Percentiles rank a stretch among this genome's conserved stretches.
phyloP scores from a whole-genome alignment of 1,139 yeast species.

The Sugiyamaella xylanicola region DNA sequence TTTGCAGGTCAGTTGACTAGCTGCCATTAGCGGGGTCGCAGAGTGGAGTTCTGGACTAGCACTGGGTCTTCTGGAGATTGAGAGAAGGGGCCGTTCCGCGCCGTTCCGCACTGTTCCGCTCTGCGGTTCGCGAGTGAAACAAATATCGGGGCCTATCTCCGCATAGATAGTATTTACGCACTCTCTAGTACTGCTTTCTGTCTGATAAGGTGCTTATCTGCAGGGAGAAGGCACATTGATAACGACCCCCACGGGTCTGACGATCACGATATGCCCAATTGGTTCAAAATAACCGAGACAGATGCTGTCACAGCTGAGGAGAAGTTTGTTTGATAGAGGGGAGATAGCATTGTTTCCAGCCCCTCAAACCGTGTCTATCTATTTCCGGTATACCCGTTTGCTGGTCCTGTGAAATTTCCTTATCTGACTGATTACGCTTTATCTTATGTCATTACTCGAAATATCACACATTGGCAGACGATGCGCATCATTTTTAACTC shows the following conservation, averaged over 20 bases:
- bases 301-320: not conserved
- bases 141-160: not conserved
- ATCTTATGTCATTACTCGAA: too few relatives aligned
- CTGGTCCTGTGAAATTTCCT: not conserved
- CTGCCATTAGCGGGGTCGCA: too few relatives aligned
- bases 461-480: too few relatives aligned
- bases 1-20: too few relatives aligned
- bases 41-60: too few relatives aligned
- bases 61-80: too few relatives aligned
- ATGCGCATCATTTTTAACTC: too few relatives aligned
- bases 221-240: not conserved
- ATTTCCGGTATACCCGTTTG: not conserved
- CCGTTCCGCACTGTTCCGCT: not conserved
- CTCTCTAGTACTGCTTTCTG: not conserved
- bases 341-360: too few relatives aligned
- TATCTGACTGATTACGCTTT: not conserved
- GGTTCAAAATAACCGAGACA: not conserved
- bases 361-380: not conserved
- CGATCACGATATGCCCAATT: not conserved
- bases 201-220: not conserved
- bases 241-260: not conserved
- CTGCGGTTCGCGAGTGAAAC: too few relatives aligned
- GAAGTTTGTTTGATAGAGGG: too few relatives aligned
- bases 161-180: not conserved
- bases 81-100: not conserved